These are phyloP conservation scores for Aureobasidium sp. DNA, from an alignment of 2,329 filamentous ascomycete genomes.

Conservation along the genomic window DNA sequence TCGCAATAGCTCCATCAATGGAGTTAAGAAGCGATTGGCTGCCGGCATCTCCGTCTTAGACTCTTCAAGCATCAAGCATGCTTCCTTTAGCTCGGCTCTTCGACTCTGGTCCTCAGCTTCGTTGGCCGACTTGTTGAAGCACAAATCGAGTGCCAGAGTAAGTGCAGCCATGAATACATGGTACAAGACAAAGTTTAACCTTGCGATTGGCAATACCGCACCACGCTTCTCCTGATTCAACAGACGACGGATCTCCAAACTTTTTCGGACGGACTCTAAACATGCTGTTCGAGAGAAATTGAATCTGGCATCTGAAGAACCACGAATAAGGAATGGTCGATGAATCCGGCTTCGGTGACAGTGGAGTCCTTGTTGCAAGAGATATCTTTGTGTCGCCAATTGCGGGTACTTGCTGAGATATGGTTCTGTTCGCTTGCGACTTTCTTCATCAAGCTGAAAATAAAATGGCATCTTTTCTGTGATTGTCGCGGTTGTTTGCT, in stretches of 20 bases:
- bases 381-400: conserved; percentile 12
- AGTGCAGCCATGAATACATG: conserved; percentile 25
- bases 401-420: neutral
- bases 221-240: neutral
- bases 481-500: conserved; percentile 20
- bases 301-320: conserved; percentile 18
- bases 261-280: conserved; percentile 21
- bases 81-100: conserved; percentile 20
- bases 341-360: conserved; percentile 25
- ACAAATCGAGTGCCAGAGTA: conserved; percentile 26
- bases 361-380: conserved; percentile 21
- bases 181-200: conserved; percentile 17
- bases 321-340: conserved; percentile 25
- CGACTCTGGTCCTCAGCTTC: conserved; percentile 12
- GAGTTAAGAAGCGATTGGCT: conserved; percentile 21
- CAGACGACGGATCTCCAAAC: conserved; percentile 16
- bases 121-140: conserved; percentile 20
- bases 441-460: conserved; percentile 15
- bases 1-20: conserved; percentile 21
- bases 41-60: conserved; percentile 18
- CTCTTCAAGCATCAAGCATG: conserved; percentile 22
- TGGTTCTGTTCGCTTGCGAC: neutral
- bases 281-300: conserved; percentile 20
- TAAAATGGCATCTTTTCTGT: conserved; percentile 19
- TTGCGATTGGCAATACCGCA: neutral